Evolutionary conservation across 2,329 filamentous ascomycete genomes (phyloP).

Genomic region (Rosellinia necatrix): DNA sequence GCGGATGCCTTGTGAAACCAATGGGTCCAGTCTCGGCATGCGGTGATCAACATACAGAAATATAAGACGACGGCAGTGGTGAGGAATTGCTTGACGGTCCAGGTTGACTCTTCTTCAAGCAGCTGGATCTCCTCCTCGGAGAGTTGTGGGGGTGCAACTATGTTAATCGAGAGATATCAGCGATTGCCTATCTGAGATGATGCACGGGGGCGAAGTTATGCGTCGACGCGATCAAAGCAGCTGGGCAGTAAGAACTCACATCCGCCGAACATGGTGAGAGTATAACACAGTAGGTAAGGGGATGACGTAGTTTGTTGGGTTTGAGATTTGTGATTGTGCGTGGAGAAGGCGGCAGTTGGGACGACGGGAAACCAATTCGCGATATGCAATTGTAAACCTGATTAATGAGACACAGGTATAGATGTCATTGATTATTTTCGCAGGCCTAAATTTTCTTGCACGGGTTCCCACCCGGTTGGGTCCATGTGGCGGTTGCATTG

Average conservation of each 20-base stretch:
- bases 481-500: constrained; percentile 12
- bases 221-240: neutral
- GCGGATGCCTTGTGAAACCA: neutral
- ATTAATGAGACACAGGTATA: no score
- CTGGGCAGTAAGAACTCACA: constrained; percentile 25
- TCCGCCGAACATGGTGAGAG: constrained; percentile 36
- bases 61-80: constrained; percentile 72
- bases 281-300: neutral
- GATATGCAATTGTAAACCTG: no score
- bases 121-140: constrained; percentile 71
- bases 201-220: neutral
- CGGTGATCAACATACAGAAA: constrained; percentile 73
- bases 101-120: constrained; percentile 69
- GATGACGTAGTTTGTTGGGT: neutral
- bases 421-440: no score
- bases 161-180: constrained; percentile 5
- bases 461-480: no score
- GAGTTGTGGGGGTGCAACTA: constrained; percentile 63
- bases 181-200: neutral
- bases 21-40: no score
- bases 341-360: neutral
- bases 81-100: constrained; percentile 69
- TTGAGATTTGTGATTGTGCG: neutral
- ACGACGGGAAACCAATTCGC: no score
- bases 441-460: neutral